Evolutionary conservation across 116 monocot genomes (phyloP), one percentile per base, ranked within the genome.

Genomic region (Thalassia testudinum): DNA sequence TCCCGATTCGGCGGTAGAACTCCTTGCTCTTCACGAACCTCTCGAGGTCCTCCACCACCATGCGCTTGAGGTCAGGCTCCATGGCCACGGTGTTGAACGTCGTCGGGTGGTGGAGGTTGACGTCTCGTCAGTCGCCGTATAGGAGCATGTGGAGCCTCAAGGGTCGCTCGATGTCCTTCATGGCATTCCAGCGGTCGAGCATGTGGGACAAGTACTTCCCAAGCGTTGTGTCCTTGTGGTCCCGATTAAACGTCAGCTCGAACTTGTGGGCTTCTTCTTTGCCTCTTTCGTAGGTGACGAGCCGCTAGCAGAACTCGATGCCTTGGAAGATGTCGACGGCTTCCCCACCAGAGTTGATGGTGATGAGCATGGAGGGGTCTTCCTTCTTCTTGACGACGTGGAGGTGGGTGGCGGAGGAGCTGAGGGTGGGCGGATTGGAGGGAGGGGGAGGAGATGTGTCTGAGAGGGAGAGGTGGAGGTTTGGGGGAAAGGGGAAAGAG

Each of bases 21-120:
- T 34, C 30, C n/a, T n/a, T n/a, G 10, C 30, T 34, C 30, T 34
- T 34, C 6, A 34, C 3, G 10, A 34, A 5, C 30, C 10, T 34
- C 6, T 34, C 30, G 3, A 34, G 6, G 30, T 34, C 30, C 10
- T 34, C 30, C 6, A 34, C 30, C 3, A 34, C 30, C 10, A 10
- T 34, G 6, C 3, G 10, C 30, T 34, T 34, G 30, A 34, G 30
- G 30, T 34, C 30, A 34, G 30, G 30, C 30, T 34, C 30, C 30
- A 34, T 34, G 30, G 30, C 30, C 3, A 34, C 30, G 6, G 79
- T 72, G 1, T 62, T 73, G 42, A 82, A 82, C 61, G 62, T 67
- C 12, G 79, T 56, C 1, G 85, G 85, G 56, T 85, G 79, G 47
- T 73, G 54, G 5, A 85, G 60, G 18, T 75, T 50, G 5, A 75